Conservation (phyloP, 2,329 filamentous ascomycete genomes). For the Sporothrix curviconia region DNA sequence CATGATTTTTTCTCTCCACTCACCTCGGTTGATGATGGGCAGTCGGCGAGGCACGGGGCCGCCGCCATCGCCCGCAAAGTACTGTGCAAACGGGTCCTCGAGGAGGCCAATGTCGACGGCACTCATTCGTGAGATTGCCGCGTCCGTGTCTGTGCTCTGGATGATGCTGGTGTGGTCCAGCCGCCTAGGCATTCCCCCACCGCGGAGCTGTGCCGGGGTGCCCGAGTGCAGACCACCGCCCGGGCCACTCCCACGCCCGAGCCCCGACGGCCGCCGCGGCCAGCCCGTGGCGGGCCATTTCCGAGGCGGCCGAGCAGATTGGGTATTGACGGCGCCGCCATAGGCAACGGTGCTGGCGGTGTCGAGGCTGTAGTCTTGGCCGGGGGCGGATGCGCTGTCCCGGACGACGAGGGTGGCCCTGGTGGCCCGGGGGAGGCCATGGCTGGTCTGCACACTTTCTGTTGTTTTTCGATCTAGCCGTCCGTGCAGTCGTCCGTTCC, state of each 20-base stretch:
- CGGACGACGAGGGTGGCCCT: not conserved
- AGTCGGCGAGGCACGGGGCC: conserved; percentile 56
- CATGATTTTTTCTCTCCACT: conserved; percentile 18
- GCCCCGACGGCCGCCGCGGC: conserved; percentile 31
- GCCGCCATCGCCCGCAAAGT: conserved; percentile 50
- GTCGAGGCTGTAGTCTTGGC: not conserved
- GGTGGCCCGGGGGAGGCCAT: conserved; percentile 9
- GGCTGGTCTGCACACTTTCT: no score
- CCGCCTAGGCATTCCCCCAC: conserved; percentile 29
- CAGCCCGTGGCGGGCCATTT: conserved; percentile 20
- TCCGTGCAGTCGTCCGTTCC: no score
- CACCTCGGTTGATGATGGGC: conserved; percentile 92
- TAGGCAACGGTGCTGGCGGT: conserved; percentile 27
- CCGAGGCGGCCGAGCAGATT: conserved; percentile 60
- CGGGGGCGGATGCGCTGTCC: no score
- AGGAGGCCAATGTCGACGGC: conserved; percentile 83
- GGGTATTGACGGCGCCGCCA: conserved; percentile 70
- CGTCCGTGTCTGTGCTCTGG: conserved; percentile 87
- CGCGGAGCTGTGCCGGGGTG: conserved; percentile 21
- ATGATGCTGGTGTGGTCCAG: conserved; percentile 63
- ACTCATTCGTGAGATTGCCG: conserved; percentile 79
- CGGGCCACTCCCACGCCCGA: conserved; percentile 9
- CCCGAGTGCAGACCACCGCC: not conserved
- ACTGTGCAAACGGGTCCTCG: conserved; percentile 67
- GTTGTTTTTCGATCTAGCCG: no score